Evolutionary conservation across 306 rosid species (phyloP).

Genomic region (Lathyrus oleraceus): DNA sequence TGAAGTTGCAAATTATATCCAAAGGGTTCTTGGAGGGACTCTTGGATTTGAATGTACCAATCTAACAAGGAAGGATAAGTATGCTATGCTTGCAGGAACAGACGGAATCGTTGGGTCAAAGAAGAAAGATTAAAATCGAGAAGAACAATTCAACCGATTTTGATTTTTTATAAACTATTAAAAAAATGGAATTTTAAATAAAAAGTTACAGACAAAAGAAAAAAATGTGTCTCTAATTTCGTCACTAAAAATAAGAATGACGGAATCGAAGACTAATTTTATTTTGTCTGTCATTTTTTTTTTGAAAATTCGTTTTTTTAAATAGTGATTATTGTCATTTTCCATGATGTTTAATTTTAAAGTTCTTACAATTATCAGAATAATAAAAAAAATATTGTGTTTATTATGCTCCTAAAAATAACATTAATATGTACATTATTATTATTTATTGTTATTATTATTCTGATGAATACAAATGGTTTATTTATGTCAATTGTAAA

Average conservation of each 20-base stretch:
- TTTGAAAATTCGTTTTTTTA: not conserved
- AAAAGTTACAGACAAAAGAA: not conserved
- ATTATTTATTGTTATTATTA: not conserved
- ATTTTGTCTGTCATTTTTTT: not conserved
- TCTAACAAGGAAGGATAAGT: slow-evolving; percentile 84
- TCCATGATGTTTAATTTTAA: not conserved
- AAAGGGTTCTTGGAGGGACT: slow-evolving; percentile 76
- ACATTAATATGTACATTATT: slow-evolving; percentile 36
- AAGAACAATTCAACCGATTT: not conserved
- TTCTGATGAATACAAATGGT: slow-evolving; percentile 38
- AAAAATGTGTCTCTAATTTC: not conserved
- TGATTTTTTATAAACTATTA: not conserved
- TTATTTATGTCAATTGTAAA: slow-evolving; percentile 13
- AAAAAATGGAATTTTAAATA: not conserved
- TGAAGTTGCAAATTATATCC: slow-evolving; percentile 89
- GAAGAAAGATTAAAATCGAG: slow-evolving; percentile 38
- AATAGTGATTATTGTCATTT: slow-evolving; percentile 1
- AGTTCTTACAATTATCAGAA: slow-evolving; percentile 22
- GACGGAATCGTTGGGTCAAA: slow-evolving; percentile 64
- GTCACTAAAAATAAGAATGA: not conserved
- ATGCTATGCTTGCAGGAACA: slow-evolving; percentile 72
- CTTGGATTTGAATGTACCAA: slow-evolving; percentile 89
- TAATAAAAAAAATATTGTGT: slow-evolving; percentile 32
- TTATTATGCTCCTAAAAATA: slow-evolving; percentile 29
- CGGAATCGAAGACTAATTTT: not conserved